Evolutionary conservation across 2,329 filamentous ascomycete species (phyloP), one percentile per base, ranked within the genome.

Genomic region (Emergomyces pasteurianus): DNA sequence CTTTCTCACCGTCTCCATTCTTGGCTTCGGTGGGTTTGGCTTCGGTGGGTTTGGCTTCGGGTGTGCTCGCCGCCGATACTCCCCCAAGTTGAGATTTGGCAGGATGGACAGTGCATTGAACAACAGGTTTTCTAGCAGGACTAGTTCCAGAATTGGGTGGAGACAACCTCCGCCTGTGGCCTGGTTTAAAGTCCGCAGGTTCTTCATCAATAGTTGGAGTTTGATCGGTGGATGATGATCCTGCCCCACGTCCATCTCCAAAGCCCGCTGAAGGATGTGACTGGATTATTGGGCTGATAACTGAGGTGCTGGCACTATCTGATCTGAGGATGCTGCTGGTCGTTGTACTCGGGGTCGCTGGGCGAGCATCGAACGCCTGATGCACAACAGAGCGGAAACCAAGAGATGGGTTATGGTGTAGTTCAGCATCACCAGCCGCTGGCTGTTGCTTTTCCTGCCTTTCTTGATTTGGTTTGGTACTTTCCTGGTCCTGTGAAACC

Each of bases 201-300:
- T 84, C 81, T 68, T 86, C 82, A 31, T 76, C 75, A 64, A 85
- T 85, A 0, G 79, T 79, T 47, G 82, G 79, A 3, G 82, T 82
- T 55, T 74, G 71, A 64, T 73, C 65, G 63, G 75, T 64, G 61
- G 71, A 47, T 47, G 46, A 14, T 47, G 21, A 10, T 10, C 46
- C 65, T 67, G 68, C 46, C 47, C 75, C 76, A 43, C 76, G 75
- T 59, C 64, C 65, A 52, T 72, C 66, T 16, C 64, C 64, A 52
- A 70, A 68, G 10, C 71, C 74, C 55, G 73, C 72, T 61, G 80
- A 80, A 6, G 81, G 78, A n/a, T 78, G 80, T 58, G 77, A 75
- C 64, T 78, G 81, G 71, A 87, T 86, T 59, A 88, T 87, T 1
- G 86, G 86, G 67, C 84, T 87, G 63, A 88, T 84, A 34, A 78